Conservation (phyloP, 495 filamentous ascomycete genomes). For the Lophiostoma macrostomum region DNA sequence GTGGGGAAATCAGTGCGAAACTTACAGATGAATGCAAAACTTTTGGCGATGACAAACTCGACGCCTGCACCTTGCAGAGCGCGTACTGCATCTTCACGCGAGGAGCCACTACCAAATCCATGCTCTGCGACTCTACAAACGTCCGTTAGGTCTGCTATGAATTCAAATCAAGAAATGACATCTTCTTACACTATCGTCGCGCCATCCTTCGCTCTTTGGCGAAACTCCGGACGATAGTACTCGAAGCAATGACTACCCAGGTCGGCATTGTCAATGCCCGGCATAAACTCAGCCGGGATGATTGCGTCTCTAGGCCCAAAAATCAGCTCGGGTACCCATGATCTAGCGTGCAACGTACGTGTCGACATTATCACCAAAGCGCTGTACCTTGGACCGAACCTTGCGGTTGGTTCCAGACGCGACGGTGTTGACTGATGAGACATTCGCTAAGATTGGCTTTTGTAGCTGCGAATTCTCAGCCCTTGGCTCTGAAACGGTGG, state of each 20-base stretch:
- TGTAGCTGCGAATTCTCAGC: too few relatives aligned
- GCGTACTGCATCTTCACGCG: slow-evolving; percentile 44
- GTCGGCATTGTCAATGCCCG: slow-evolving; percentile 33
- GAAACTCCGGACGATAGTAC: slow-evolving; percentile 44
- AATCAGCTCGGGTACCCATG: neutral
- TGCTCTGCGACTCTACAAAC: slow-evolving; percentile 47
- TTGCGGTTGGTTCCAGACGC: too few relatives aligned
- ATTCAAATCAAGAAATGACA: too few relatives aligned
- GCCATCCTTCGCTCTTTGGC: slow-evolving; percentile 37
- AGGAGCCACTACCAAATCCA: slow-evolving; percentile 47
- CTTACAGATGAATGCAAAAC: slow-evolving; percentile 47
- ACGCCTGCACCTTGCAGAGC: slow-evolving; percentile 42
- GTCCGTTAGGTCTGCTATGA: too few relatives aligned
- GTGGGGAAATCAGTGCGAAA: too few relatives aligned
- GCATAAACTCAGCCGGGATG: slow-evolving; percentile 40
- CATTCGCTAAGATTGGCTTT: neutral
- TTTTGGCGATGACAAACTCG: slow-evolving; percentile 44
- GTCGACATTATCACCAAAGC: slow-evolving; percentile 46
- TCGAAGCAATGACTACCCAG: slow-evolving; percentile 42
- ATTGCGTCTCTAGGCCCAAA: slow-evolving; percentile 12
- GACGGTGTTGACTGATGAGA: neutral
- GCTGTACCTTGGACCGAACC: too few relatives aligned
- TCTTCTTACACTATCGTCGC: slow-evolving; percentile 43
- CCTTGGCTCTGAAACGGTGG: too few relatives aligned
- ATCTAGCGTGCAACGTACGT: slow-evolving; percentile 36